These are phyloP conservation scores for Nidula niveotomentosa DNA, from an alignment of 1,284 basidiomycete genomes.

Conservation along the genomic window DNA sequence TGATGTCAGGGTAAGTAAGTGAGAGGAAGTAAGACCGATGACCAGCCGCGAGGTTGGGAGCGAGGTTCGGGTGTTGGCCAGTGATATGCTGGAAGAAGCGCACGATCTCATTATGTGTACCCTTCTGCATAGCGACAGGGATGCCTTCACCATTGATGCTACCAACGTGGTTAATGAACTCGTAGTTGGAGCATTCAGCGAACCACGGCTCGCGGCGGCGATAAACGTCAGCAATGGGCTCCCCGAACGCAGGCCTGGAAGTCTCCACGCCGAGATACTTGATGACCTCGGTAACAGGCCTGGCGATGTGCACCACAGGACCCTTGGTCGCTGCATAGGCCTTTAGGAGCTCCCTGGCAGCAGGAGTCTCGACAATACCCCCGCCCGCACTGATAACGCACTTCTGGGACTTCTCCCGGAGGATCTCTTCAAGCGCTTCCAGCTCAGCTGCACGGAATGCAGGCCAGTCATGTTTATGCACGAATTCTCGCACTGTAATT, in stretches of 20 bases:
- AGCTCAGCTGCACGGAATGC: conserved; percentile 43
- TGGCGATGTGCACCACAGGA: conserved; percentile 42
- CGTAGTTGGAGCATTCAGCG: conserved; percentile 80
- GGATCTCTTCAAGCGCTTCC: conserved; percentile 53
- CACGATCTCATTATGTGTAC: conserved; percentile 48
- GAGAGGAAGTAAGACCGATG: conserved; percentile 88
- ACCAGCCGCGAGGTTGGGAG: conserved; percentile 55
- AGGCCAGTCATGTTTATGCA: conserved; percentile 58
- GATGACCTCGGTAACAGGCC: conserved; percentile 43
- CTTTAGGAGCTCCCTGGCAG: conserved; percentile 71
- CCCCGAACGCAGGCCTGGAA: conserved; percentile 84
- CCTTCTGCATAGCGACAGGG: conserved; percentile 14
- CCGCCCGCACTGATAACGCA: conserved; percentile 94
- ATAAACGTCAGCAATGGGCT: conserved; percentile 83
- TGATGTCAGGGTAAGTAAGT: conserved; percentile 89
- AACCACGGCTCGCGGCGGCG: conserved; percentile 87
- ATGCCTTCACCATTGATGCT: conserved; percentile 22
- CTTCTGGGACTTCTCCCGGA: conserved; percentile 54
- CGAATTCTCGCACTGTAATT: conserved; percentile 74
- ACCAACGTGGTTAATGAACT: conserved; percentile 81
- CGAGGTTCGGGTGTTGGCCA: conserved; percentile 69
- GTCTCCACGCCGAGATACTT: conserved; percentile 80
- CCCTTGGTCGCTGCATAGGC: conserved; percentile 60
- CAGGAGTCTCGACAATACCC: conserved; percentile 88
- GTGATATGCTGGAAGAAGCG: conserved; percentile 92